phyloP scores from a whole-genome alignment of 2,329 filamentous ascomycete species.

The Curvularia lunata region DNA sequence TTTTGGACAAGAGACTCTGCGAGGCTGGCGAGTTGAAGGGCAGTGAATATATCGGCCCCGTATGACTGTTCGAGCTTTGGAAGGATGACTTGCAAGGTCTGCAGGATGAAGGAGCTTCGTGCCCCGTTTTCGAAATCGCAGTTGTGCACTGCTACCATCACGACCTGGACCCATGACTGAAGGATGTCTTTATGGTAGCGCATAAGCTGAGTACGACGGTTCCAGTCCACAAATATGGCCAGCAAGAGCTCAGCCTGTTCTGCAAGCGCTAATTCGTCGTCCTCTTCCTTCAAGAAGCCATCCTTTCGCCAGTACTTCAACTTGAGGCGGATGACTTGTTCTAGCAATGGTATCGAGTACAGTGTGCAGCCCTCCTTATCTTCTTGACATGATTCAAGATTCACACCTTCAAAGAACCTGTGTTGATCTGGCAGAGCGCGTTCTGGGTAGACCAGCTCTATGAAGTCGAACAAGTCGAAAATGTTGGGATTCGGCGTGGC shows the following conservation, averaged over 20 bases:
- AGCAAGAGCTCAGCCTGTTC: slow-evolving; percentile 63
- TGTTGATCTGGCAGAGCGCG: slow-evolving; percentile 60
- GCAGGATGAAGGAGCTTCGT: slow-evolving; percentile 79
- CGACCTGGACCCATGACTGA: slow-evolving; percentile 81
- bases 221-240: slow-evolving; percentile 67
- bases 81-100: slow-evolving; percentile 84
- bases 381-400: slow-evolving; percentile 68
- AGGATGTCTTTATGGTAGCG: slow-evolving; percentile 70
- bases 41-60: slow-evolving; percentile 70
- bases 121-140: slow-evolving; percentile 77
- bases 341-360: slow-evolving; percentile 73
- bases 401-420: slow-evolving; percentile 68
- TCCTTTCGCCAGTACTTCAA: slow-evolving; percentile 65
- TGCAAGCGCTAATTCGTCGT: slow-evolving; percentile 25
- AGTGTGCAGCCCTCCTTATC: slow-evolving; percentile 63
- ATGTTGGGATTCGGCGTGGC: slow-evolving; percentile 73
- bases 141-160: slow-evolving; percentile 81
- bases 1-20: slow-evolving; percentile 74
- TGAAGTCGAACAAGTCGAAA: slow-evolving; percentile 93
- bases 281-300: slow-evolving; percentile 48
- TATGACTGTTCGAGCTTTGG: slow-evolving; percentile 84
- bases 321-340: slow-evolving; percentile 75
- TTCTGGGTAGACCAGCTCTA: slow-evolving; percentile 66
- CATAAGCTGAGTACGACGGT: slow-evolving; percentile 66
- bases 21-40: slow-evolving; percentile 78